A percentile compares a stretch with the other conserved stretches of the same genome.
Conservation (phyloP, 1,139 yeast genomes). For the Blastobotrys buckinghamii region DNA sequence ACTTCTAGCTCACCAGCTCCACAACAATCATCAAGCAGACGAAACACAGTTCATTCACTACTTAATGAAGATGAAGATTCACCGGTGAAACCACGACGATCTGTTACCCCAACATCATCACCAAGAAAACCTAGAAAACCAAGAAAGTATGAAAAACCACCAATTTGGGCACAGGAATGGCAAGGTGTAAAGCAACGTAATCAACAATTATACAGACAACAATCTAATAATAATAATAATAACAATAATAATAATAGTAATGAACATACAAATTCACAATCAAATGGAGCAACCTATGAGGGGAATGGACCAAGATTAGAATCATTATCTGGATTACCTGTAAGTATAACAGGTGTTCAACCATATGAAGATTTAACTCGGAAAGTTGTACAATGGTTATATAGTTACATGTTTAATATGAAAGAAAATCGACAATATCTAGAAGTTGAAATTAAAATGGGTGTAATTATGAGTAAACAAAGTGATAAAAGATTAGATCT, state of each 20-base stretch:
- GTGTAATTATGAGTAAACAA: slow-evolving; percentile 62
- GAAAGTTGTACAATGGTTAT: slow-evolving; percentile 83
- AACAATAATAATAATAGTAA: slow-evolving; percentile 6
- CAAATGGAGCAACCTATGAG: background rate
- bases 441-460: slow-evolving; percentile 81
- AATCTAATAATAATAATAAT: slow-evolving; percentile 3
- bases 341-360: slow-evolving; percentile 59
- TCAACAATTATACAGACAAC: background rate
- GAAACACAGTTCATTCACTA: slow-evolving; percentile 28
- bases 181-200: slow-evolving; percentile 11
- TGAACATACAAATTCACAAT: no score
- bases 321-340: slow-evolving; percentile 15
- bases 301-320: background rate
- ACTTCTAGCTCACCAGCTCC: slow-evolving; percentile 5
- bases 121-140: slow-evolving; percentile 42
- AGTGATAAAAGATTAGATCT: slow-evolving; percentile 60
- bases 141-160: slow-evolving; percentile 56
- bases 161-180: slow-evolving; percentile 82
- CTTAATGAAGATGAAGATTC: slow-evolving; percentile 25
- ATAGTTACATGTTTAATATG: slow-evolving; percentile 66
- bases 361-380: slow-evolving; percentile 83
- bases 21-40: slow-evolving; percentile 13
- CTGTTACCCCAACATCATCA: background rate
- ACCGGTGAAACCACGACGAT: background rate
- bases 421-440: slow-evolving; percentile 54